Base-by-base conservation (phyloP, 768 basidiomycete genomes). In the Amanita inopinata region DNA sequence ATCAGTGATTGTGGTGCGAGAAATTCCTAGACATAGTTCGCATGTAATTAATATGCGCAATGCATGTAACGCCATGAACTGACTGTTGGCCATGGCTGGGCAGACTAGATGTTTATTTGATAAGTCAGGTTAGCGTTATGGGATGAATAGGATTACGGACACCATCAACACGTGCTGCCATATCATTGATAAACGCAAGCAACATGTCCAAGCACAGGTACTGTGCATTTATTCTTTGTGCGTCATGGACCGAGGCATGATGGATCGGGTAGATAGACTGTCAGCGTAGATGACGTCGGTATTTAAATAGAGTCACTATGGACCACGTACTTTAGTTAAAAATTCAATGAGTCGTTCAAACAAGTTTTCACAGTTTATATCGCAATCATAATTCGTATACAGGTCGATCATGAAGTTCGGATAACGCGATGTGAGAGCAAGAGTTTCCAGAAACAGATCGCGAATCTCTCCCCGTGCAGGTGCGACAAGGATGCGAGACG, bases 341-440 rank as follows among this genome's bases (percentile, higher is more conserved):
- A 98, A 96, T 18, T 83, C 86, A 46, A 93, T 66, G 15, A 97
- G 63, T 11, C 88, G 71, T 57, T 98, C 93, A 52, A 93, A 94
- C 43, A 98, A 62, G 58, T 98, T 94, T 65, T 98, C 96, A 59
- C 89, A 91, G 55, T 97, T 94, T 50, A 85, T 79, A 54, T 96
- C 91, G 55, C 92, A 97, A 57, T 99, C 96, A 60, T 97, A 99
- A 59, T 98, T 99, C 42, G 80, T 73, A 65, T 90, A 99, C 10
- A 96, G 67, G 54, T 98, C 91, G 34, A 94, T 88, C 85, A 96
- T 90, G 65, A 94, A 93, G 56, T 82, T 87, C 2, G 87, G 78
- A 52, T 85, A 79, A 2, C 83, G 71, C 11, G 87, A 82, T 33
- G 93, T 75, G 41, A 87, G 83, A 41, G 74, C 74, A 18, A 98